phyloP scores from a whole-genome alignment of 495 filamentous ascomycete species.

The Penicillium flavigenum region DNA sequence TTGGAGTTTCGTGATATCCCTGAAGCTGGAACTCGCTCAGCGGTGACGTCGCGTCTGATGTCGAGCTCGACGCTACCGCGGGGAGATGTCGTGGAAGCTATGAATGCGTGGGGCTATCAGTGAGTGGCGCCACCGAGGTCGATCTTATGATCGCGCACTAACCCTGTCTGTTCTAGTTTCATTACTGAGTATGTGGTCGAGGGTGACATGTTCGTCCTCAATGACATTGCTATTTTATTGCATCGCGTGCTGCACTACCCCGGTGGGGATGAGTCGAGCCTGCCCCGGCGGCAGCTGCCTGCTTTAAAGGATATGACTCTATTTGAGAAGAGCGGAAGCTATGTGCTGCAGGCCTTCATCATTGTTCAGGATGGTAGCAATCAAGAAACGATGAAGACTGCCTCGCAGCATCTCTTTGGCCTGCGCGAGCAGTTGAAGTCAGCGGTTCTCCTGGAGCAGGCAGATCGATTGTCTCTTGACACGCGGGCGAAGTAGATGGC shows the following conservation, averaged over 20 bases:
- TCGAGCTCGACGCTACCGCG: constrained; percentile 43
- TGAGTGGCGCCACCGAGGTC: constrained; percentile 29
- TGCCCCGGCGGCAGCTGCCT: constrained; percentile 36
- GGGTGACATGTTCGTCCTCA: constrained; percentile 50
- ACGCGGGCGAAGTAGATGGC: constrained; percentile 54
- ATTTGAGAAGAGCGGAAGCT: constrained; percentile 49
- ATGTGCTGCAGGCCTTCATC: constrained; percentile 51
- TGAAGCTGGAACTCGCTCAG: constrained; percentile 48
- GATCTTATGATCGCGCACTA: constrained; percentile 23
- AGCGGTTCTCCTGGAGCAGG: constrained; percentile 60
- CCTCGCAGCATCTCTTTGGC: constrained; percentile 56
- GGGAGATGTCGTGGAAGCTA: constrained; percentile 45
- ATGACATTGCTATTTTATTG: constrained; percentile 49
- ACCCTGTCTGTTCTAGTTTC: constrained; percentile 35
- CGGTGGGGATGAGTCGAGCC: constrained; percentile 24
- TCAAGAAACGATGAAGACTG: constrained; percentile 55
- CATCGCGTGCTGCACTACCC: constrained; percentile 48
- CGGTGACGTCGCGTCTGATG: constrained; percentile 49
- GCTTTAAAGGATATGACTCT: constrained; percentile 36
- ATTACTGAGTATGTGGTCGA: constrained; percentile 49
- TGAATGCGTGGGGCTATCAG: constrained; percentile 55
- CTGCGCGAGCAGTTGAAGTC: constrained; percentile 64
- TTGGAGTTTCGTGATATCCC: constrained; percentile 56
- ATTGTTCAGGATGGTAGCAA: constrained; percentile 52
- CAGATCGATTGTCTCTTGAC: constrained; percentile 64